Conservation (phyloP, 2,329 filamentous ascomycete genomes). For the Clarireedia sp. region DNA sequence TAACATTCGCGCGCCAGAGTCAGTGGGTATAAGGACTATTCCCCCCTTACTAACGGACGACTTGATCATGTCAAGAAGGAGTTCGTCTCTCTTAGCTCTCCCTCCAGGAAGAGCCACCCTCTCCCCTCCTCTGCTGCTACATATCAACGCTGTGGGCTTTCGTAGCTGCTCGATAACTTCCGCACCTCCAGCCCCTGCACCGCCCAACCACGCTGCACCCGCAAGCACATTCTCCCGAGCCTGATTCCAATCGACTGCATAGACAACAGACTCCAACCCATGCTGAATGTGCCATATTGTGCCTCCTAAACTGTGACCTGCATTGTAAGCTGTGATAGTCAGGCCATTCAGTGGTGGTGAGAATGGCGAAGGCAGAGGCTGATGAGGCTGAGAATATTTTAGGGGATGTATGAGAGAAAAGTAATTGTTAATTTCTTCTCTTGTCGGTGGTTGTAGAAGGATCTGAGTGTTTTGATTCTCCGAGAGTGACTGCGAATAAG, state of each 20-base stretch:
- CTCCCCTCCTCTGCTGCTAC: conserved; percentile 76
- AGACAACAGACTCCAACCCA: conserved; percentile 92
- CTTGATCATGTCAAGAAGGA: conserved; percentile 74
- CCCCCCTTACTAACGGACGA: conserved; percentile 73
- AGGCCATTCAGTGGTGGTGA: conserved; percentile 84
- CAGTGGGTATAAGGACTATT: conserved; percentile 86
- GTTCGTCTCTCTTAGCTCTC: conserved; percentile 74
- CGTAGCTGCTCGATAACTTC: conserved; percentile 91
- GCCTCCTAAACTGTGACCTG: conserved; percentile 88
- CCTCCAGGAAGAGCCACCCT: conserved; percentile 62
- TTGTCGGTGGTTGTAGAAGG: conserved; percentile 61
- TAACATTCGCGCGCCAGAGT: conserved; percentile 89
- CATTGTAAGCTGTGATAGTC: conserved; percentile 93
- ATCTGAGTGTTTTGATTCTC: conserved; percentile 43
- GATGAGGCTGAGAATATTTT: conserved; percentile 94
- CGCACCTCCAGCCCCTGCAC: conserved; percentile 68
- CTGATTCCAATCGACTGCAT: conserved; percentile 97
- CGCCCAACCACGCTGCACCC: conserved; percentile 87
- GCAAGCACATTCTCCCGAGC: conserved; percentile 92
- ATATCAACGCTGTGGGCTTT: conserved; percentile 88
- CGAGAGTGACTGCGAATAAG: conserved; percentile 44
- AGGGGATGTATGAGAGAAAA: conserved; percentile 85
- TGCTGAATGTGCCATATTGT: conserved; percentile 99
- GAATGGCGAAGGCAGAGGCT: conserved; percentile 78
- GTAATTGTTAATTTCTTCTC: conserved; percentile 85